phyloP scores from a whole-genome alignment of 2,329 filamentous ascomycete species.

The Pyricularia grisea region DNA sequence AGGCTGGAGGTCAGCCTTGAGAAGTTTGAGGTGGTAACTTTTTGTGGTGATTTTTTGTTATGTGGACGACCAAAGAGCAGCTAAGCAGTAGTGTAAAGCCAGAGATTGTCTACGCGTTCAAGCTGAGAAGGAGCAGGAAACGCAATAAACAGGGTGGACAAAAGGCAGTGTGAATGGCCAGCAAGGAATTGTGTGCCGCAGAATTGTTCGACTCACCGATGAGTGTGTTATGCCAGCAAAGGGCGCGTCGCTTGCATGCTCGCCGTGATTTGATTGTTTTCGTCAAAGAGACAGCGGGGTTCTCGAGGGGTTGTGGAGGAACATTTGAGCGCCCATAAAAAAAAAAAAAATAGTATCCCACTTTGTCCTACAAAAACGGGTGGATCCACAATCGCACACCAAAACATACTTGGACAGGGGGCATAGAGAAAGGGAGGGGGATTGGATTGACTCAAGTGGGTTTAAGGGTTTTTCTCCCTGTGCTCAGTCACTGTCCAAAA shows the following conservation, averaged over 20 bases:
- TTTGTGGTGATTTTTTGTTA: not conserved
- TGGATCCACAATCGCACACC: not conserved
- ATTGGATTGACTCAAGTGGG: not conserved
- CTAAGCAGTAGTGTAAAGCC: not conserved
- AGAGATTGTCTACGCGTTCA: not conserved
- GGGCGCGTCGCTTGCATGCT: conserved; percentile 1
- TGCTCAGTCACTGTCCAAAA: not conserved
- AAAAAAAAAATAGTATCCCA: conserved; percentile 1
- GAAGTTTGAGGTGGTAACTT: not conserved
- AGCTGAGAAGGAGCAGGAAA: not conserved
- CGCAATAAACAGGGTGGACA: not conserved
- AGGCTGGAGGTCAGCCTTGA: not conserved
- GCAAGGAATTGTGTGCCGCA: not conserved
- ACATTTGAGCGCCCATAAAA: not conserved
- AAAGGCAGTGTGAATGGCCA: not conserved
- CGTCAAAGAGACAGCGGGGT: not conserved
- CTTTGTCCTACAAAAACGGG: not conserved
- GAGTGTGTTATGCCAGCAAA: not conserved
- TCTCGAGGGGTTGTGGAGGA: conserved; percentile 1
- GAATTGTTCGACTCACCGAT: not conserved
- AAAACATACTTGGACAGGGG: not conserved
- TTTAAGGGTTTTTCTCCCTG: not conserved
- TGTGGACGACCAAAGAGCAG: not conserved
- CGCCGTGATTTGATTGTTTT: conserved; percentile 1
- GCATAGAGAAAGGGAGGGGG: not conserved